Base-by-base conservation (phyloP, 2,329 filamentous ascomycete species). In the Neofusicoccum ribis region DNA sequence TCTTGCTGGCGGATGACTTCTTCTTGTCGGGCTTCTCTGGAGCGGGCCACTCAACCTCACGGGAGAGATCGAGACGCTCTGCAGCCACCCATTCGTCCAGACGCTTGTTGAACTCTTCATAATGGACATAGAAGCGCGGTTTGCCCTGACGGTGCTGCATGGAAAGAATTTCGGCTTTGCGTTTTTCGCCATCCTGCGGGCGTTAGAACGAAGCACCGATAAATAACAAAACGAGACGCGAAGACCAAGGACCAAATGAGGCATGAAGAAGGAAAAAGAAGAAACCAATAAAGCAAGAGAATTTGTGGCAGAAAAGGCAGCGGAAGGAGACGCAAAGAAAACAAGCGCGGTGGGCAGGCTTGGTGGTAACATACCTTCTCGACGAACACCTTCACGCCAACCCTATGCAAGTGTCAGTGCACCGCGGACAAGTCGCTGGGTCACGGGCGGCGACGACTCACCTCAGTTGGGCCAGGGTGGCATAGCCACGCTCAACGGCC, bases 71-170 rank as follows among this genome's bases (percentile, higher is more conserved):
- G 70, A 99, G 92, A 41, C 95, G 87, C 41, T 87, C 84, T 36
- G 90, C 86, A 1, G 91, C 85, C 9, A 99, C 89, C 95, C 95
- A 99, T 83, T 99, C 95, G 71, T 89, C 86, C 37, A 89, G 81
- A 82, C 88, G 87, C 72, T 98, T 98, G 81, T 98, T 98, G 86
- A 97, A 98, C 73, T 96, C 96, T 74, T 97, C 92, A 77, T 97
- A 98, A 78, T 98, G 96, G 73, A 96, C 96, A 78, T 97, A 97
- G 75, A 94, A 97, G 64, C 91, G 91, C 44, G 92, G 90, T 15
- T 91, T 89, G 72, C 92, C 94, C 78, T 96, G 96, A 23, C 91
- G 91, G 66, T 93, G 91, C 74, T 91, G 90, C 71, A 98, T 96
- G 66, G 92, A 95, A n/a, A 99, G 82, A 68, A 99, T 97, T 78